A percentile compares a stretch with the other conserved stretches of the same genome.
Evolutionary conservation across 495 filamentous ascomycete genomes (phyloP).

Genomic region (Hypoxylon fuscum): DNA sequence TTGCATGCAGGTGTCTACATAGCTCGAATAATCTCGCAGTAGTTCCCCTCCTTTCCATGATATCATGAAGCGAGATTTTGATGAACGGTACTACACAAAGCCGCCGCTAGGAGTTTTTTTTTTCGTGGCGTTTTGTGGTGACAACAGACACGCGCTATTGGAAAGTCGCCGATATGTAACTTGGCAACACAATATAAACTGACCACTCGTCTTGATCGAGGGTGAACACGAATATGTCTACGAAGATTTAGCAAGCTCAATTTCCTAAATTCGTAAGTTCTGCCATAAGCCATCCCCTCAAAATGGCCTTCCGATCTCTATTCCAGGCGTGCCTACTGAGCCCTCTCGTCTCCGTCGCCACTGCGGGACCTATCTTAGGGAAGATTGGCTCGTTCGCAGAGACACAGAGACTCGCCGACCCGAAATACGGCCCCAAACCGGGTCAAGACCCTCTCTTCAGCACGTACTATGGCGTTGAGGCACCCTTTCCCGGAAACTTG

Average conservation of each 20-base stretch:
- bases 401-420: constrained; percentile 50
- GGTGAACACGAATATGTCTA: background rate
- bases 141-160: too few relatives aligned
- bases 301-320: constrained; percentile 36
- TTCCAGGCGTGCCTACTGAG: constrained; percentile 29
- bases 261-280: constrained; percentile 12
- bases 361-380: constrained; percentile 26
- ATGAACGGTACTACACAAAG: constrained; percentile 15
- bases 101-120: constrained; percentile 5
- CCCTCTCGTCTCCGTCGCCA: constrained; percentile 23
- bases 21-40: constrained; percentile 16
- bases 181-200: constrained; percentile 33
- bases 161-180: constrained; percentile 28
- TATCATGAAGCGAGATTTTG: constrained; percentile 37
- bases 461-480: constrained; percentile 51
- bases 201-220: constrained; percentile 5
- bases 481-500: constrained; percentile 58
- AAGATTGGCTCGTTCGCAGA: constrained; percentile 27
- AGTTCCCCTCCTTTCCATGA: constrained; percentile 28
- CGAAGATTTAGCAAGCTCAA: constrained; percentile 4
- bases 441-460: constrained; percentile 55
- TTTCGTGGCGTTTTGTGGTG: constrained; percentile 31
- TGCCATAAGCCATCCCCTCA: constrained; percentile 7
- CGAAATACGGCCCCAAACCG: constrained; percentile 52
- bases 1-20: constrained; percentile 13